A percentile compares a stretch with the other conserved stretches of the same genome.
Conservation (phyloP, 2,329 filamentous ascomycete genomes). For the Alternaria triticina region DNA sequence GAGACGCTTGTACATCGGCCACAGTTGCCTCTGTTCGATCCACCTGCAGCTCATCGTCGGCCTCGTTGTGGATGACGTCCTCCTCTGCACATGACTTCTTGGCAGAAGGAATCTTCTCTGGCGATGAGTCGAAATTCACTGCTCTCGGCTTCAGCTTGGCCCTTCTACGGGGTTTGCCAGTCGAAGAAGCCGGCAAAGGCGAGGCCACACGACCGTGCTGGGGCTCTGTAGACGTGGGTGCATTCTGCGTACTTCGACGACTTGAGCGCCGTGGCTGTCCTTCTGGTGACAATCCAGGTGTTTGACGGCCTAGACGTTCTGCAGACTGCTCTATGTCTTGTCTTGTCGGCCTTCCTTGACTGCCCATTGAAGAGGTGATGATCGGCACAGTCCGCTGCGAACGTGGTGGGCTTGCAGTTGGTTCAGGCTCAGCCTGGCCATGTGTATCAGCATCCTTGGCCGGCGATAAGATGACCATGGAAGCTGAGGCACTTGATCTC, state of each 20-base stretch:
- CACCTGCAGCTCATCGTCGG: neutral
- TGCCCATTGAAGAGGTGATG: constrained; percentile 2
- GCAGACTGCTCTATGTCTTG: constrained; percentile 22
- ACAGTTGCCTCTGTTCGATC: neutral
- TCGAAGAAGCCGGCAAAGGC: constrained; percentile 30
- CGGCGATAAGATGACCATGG: constrained; percentile 32
- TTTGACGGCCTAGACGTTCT: constrained; percentile 13
- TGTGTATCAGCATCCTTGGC: neutral
- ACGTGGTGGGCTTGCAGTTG: neutral
- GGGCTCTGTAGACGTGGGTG: neutral
- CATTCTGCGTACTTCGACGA: neutral
- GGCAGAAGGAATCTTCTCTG: constrained; percentile 7
- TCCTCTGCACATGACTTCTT: neutral
- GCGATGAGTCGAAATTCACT: constrained; percentile 35
- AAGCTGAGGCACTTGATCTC: constrained; percentile 30
- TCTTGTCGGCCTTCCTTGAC: neutral
- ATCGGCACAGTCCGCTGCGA: constrained; percentile 11
- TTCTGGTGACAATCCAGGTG: neutral
- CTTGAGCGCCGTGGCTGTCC: neutral
- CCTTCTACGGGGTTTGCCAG: constrained; percentile 36
- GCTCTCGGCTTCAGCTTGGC: constrained; percentile 26
- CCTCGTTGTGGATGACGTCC: neutral
- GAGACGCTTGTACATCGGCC: neutral
- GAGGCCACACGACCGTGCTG: constrained; percentile 5
- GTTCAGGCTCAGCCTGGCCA: neutral